Evolutionary conservation across 352 stramenopile genomes (phyloP).

Genomic region (Pythium apleroticum): DNA sequence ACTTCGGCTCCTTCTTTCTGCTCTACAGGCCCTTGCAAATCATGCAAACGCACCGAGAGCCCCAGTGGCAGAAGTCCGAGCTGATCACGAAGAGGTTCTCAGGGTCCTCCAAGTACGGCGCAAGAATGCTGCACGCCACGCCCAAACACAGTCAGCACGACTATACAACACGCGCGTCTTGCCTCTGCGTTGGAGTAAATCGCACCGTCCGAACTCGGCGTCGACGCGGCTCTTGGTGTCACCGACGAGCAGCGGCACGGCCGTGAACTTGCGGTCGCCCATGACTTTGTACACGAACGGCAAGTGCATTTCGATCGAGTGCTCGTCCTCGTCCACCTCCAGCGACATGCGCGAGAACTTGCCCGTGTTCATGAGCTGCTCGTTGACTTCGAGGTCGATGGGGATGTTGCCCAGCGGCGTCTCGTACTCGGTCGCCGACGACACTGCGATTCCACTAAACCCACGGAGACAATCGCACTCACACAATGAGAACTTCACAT

Average conservation of each 20-base stretch:
- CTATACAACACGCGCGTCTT: background rate
- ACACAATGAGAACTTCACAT: background rate
- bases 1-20: background rate
- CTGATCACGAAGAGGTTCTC: conserved; percentile 95
- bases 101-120: conserved; percentile 89
- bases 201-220: conserved; percentile 81
- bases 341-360: conserved; percentile 81
- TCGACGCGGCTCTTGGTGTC: conserved; percentile 87
- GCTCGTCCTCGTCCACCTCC: conserved; percentile 93
- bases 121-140: conserved; percentile 68
- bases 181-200: background rate
- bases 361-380: conserved; percentile 83
- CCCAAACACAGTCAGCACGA: background rate
- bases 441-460: conserved; percentile 81
- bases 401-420: conserved; percentile 94
- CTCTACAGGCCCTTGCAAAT: background rate
- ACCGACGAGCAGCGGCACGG: conserved; percentile 96
- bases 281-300: conserved; percentile 92
- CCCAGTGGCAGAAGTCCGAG: conserved; percentile 98
- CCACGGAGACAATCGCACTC: conserved; percentile 13
- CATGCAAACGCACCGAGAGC: conserved; percentile 46
- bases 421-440: conserved; percentile 85
- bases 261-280: conserved; percentile 76
- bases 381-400: conserved; percentile 90
- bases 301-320: conserved; percentile 98